These are phyloP conservation scores for Allium sativum DNA, from an alignment of 106 monocot genomes.

Conservation along the genomic window DNA sequence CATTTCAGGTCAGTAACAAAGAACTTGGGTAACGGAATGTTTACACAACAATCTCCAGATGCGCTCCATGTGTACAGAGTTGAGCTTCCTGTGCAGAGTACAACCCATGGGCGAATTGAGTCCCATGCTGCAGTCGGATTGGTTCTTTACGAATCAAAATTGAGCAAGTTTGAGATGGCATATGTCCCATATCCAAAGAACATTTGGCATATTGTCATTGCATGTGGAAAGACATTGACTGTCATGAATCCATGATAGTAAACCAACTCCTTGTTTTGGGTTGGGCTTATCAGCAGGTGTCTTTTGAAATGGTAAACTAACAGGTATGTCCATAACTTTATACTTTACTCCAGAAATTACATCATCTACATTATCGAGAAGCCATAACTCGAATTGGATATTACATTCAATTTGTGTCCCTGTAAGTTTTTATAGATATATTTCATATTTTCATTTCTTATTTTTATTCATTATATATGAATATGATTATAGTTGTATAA, in stretches of 20 bases:
- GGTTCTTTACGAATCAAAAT: slow-evolving; percentile 82
- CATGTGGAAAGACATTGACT: slow-evolving; percentile 79
- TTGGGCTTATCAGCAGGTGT: too few relatives aligned
- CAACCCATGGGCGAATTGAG: slow-evolving; percentile 43
- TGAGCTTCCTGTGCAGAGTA: slow-evolving; percentile 74
- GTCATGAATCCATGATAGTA: slow-evolving; percentile 84
- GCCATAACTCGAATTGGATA: too few relatives aligned
- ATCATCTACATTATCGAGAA: too few relatives aligned
- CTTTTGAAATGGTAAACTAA: too few relatives aligned
- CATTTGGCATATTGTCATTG: slow-evolving; percentile 84
- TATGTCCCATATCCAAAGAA: slow-evolving; percentile 96
- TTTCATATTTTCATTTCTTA: too few relatives aligned
- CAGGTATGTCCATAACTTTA: too few relatives aligned
- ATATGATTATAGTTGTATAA: too few relatives aligned
- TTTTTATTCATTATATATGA: too few relatives aligned
- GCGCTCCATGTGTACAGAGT: slow-evolving; percentile 88
- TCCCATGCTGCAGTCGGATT: slow-evolving; percentile 81
- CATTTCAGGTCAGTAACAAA: slow-evolving; percentile 58
- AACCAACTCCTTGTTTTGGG: too few relatives aligned
- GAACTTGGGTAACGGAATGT: slow-evolving; percentile 61
- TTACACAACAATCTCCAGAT: slow-evolving; percentile 61
- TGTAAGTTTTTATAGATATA: too few relatives aligned
- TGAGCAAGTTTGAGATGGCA: slow-evolving; percentile 62
- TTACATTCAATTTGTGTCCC: too few relatives aligned
- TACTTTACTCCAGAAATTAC: too few relatives aligned